Base-by-base conservation (phyloP, 202 grass and related monocot genomes). In the Setaria italica region DNA sequence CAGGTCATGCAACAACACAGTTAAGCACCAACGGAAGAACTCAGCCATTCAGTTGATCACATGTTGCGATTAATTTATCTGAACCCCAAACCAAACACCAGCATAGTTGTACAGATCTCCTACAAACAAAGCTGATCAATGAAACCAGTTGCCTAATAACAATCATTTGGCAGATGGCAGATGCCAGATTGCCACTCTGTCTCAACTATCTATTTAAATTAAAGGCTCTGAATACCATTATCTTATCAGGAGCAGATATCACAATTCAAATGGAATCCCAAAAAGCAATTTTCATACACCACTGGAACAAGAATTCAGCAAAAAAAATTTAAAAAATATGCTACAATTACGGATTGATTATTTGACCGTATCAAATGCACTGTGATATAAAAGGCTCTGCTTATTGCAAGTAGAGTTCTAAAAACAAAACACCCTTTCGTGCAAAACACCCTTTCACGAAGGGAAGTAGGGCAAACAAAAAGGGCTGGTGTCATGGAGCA, bases 341-440 rank as follows among this genome's bases (percentile, higher is more conserved):
- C 54, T 88, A 71, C 81, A 84, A 65, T 71, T 64, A 47, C 72
- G 55, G 37, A 72, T 59, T 29, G n/a, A 68, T 76, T 82, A 79
- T 73, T 90, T 62, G 57, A 84, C 67, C 67, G 35, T 75, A 85
- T 49, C 45, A 67, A 85, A 59, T 51, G 11, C 32, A 77, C 11
- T 48, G 19, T 54, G 11, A 35, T 46, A 84, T 68, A 69, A 37
- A 77, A 71, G 63, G 85, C 32, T 82, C 73, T 73, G 78, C 72
- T 91, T 91, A 91, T 91, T 91, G 17, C 66, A 76, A 82, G 70
- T 50, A 85, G n/a, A 72, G 46, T 85, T 77, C 32, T 57, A 88
- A 68, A 88, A 91, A 78, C 56, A 88, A 88, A 91, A 81, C 72
- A 3, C 47, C 62, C 81, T 81, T 72, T 20, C 25, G 25, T 25